A percentile compares a stretch with the other conserved stretches of the same genome.
Evolutionary conservation across 306 rosid genomes (phyloP).

Genomic region (Astragalus membranaceus): DNA sequence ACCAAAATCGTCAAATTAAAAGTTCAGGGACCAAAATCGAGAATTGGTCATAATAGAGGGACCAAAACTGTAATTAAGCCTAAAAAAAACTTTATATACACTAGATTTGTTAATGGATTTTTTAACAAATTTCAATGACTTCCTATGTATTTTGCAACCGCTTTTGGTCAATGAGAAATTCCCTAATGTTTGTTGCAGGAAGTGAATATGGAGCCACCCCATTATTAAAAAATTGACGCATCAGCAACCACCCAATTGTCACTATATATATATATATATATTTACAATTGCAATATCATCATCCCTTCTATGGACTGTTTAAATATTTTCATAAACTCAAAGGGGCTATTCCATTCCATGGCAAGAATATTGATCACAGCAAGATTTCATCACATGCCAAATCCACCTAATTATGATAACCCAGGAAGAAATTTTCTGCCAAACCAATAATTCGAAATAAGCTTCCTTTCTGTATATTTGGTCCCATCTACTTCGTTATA

Average conservation of each 20-base stretch:
- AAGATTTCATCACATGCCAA: conserved; percentile 65
- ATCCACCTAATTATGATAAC: conserved; percentile 78
- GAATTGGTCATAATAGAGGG: too few species aligned
- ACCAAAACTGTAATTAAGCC: too few species aligned
- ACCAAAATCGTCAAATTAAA: too few species aligned
- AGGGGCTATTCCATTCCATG: conserved; percentile 63
- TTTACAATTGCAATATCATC: conserved; percentile 97
- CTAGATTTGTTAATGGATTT: too few species aligned
- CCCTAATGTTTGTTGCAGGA: conserved; percentile 55
- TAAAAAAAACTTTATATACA: too few species aligned
- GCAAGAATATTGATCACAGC: conserved; percentile 76
- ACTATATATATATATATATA: conserved; percentile 41
- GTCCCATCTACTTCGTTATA: conserved; percentile 79
- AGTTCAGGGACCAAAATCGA: too few species aligned
- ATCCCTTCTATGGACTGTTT: conserved; percentile 92
- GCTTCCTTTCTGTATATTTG: conserved; percentile 69
- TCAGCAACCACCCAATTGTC: conserved; percentile 57
- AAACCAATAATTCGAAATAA: conserved; percentile 73
- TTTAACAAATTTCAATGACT: background rate
- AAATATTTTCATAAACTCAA: conserved; percentile 82
- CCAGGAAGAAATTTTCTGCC: conserved; percentile 78
- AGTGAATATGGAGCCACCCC: conserved; percentile 87
- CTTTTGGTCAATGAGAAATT: conserved; percentile 55
- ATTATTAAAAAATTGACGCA: conserved; percentile 68
- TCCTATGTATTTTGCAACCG: conserved; percentile 57